These are phyloP conservation scores for Fusarium penzigii DNA, from an alignment of 2,329 filamentous ascomycete genomes.

Conservation along the genomic window DNA sequence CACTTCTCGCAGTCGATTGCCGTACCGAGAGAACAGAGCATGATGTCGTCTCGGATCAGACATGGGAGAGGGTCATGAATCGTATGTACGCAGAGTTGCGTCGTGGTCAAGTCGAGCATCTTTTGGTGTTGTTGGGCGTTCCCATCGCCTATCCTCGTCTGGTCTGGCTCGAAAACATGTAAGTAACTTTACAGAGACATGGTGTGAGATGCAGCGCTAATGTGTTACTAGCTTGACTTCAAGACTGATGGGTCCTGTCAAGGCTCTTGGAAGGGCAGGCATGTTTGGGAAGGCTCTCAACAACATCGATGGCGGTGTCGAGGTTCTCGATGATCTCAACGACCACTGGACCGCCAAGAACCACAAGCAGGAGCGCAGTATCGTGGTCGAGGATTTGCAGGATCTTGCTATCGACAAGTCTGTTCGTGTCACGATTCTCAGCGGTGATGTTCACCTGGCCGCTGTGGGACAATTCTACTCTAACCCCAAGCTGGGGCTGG, in stretches of 20 bases:
- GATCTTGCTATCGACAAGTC: constrained; percentile 92
- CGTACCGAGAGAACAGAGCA: constrained; percentile 86
- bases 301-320: constrained; percentile 86
- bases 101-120: constrained; percentile 82
- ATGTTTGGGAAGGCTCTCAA: constrained; percentile 80
- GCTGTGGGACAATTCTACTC: constrained; percentile 95
- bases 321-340: constrained; percentile 88
- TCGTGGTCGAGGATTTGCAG: constrained; percentile 87
- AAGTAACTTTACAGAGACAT: constrained; percentile 34
- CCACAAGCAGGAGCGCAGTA: constrained; percentile 86
- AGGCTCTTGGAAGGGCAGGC: constrained; percentile 81
- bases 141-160: constrained; percentile 77
- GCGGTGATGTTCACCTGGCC: constrained; percentile 91
- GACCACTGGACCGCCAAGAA: constrained; percentile 98
- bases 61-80: constrained; percentile 85
- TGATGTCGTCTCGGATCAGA: constrained; percentile 76
- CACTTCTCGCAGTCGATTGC: constrained; percentile 85
- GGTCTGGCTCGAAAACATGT: constrained; percentile 73
- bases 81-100: constrained; percentile 80
- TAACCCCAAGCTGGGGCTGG: constrained; percentile 74
- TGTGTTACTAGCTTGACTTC: constrained; percentile 68
- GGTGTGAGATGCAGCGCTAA: constrained; percentile 30
- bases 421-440: constrained; percentile 85
- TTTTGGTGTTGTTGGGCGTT: constrained; percentile 84
- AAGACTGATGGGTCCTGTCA: constrained; percentile 82